Conservation (phyloP, 2,329 filamentous ascomycete genomes). For the Zasmidium angulare region DNA sequence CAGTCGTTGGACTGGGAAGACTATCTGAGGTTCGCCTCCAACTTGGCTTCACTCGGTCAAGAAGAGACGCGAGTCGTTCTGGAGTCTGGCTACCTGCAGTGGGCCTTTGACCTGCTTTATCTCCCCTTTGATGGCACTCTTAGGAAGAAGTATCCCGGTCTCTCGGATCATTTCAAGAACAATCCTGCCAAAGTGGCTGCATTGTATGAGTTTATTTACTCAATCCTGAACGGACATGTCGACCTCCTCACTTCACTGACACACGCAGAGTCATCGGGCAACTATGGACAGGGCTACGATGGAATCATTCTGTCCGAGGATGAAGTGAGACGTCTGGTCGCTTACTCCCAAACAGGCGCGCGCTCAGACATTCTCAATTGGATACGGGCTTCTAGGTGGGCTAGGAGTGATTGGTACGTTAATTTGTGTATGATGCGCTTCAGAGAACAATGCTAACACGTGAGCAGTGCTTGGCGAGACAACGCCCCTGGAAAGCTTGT, state of each 20-base stretch:
- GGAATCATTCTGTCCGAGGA: background rate
- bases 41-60: constrained; percentile 15
- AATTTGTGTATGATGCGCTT: background rate
- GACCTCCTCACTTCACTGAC: background rate
- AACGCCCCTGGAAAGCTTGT: constrained; percentile 24
- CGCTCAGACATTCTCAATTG: background rate
- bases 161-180: constrained; percentile 8
- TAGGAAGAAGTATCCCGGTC: constrained; percentile 11
- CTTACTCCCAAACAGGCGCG: no score
- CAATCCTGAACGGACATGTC: constrained; percentile 10
- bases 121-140: constrained; percentile 6
- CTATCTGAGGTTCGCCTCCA: constrained; percentile 16
- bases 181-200: constrained; percentile 12
- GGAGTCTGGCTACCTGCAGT: constrained; percentile 20
- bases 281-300: background rate
- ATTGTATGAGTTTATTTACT: constrained; percentile 18
- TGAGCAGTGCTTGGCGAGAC: constrained; percentile 8
- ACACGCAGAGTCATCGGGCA: background rate
- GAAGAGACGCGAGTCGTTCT: constrained; percentile 19
- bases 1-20: constrained; percentile 12
- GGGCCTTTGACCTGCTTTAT: constrained; percentile 20
- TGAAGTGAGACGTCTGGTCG: background rate
- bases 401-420: background rate
- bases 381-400: background rate
- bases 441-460: constrained; percentile 4